phyloP scores from a whole-genome alignment of 345 rosid genomes.

The Reutealis trisperma region DNA sequence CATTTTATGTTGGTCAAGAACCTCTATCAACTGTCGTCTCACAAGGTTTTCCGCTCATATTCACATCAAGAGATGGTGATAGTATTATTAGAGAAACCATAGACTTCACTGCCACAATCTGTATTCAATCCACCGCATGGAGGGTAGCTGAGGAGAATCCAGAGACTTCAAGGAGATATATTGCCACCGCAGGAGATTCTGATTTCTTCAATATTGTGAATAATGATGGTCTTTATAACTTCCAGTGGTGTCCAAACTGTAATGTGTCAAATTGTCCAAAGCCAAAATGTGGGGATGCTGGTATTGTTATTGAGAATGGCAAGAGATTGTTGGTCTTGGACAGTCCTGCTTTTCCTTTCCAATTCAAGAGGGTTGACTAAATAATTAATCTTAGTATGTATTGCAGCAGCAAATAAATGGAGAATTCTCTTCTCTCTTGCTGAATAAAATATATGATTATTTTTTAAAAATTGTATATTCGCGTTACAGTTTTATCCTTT shows the following conservation, averaged over 20 bases:
- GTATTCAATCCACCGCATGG: constrained; percentile 17
- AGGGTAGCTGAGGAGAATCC: constrained; percentile 11
- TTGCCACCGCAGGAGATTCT: constrained; percentile 10
- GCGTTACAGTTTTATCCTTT: too few relatives aligned
- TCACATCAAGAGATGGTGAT: not conserved
- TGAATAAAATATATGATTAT: too few relatives aligned
- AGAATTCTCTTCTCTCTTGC: too few relatives aligned
- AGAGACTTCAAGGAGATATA: constrained; percentile 16
- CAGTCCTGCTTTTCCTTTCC: constrained; percentile 16
- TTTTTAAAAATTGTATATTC: too few relatives aligned
- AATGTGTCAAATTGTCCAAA: not conserved
- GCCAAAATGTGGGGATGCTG: constrained; percentile 19
- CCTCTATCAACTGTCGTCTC: not conserved
- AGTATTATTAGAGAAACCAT: constrained; percentile 8
- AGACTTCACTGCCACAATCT: not conserved
- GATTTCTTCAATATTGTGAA: constrained; percentile 17
- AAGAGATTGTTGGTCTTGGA: constrained; percentile 6
- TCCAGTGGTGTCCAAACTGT: constrained; percentile 15
- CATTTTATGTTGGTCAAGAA: constrained; percentile 15
- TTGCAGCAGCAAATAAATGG: too few relatives aligned
- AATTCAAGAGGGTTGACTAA: constrained; percentile 11
- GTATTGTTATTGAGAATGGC: constrained; percentile 6
- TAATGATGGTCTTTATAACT: constrained; percentile 8
- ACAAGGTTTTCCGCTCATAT: not conserved
- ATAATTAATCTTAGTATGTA: too few relatives aligned